Evolutionary conservation across 352 stramenopile species (phyloP).

Genomic region (Phytophthora boehmeriae): DNA sequence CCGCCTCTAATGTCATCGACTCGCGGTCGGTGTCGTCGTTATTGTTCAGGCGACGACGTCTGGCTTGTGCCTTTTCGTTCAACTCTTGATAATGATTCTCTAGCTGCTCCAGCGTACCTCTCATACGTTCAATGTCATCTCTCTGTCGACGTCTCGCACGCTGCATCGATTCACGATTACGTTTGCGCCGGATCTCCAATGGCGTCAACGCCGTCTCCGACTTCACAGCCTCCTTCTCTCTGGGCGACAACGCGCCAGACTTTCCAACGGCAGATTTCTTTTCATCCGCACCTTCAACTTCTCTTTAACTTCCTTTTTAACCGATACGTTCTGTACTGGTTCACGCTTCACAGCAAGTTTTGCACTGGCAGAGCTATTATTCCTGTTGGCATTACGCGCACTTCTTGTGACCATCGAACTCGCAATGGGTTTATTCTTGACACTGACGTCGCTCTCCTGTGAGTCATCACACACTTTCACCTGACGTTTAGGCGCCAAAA

Average conservation of each 20-base stretch:
- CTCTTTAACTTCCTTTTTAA: conserved; percentile 3
- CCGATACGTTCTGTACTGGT: not conserved
- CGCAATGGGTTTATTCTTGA: not conserved
- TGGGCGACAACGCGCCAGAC: conserved; percentile 4
- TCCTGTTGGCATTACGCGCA: conserved; percentile 3
- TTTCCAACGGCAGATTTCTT: conserved; percentile 12
- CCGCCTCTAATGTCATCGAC: conserved; percentile 36
- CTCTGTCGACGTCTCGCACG: conserved; percentile 48
- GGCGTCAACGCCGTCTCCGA: conserved; percentile 48
- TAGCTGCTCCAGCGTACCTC: conserved; percentile 47
- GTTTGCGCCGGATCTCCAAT: conserved; percentile 56
- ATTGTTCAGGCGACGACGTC: conserved; percentile 21
- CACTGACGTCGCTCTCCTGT: conserved; percentile 19
- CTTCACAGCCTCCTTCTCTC: conserved; percentile 6
- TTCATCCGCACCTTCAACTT: conserved; percentile 22
- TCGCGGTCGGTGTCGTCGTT: conserved; percentile 10
- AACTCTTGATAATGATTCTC: conserved; percentile 51
- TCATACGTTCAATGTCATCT: conserved; percentile 59
- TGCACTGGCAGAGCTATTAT: not conserved
- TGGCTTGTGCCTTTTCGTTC: conserved; percentile 39
- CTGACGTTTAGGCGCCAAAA: conserved; percentile 10
- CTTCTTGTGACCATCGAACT: not conserved
- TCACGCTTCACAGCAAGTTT: conserved; percentile 15
- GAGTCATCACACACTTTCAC: conserved; percentile 38
- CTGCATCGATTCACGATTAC: conserved; percentile 65